Percentiles rank a stretch among this genome's conserved stretches.
These are phyloP conservation scores for Aspergillus sp. DNA, from an alignment of 2,329 filamentous ascomycete genomes.

Conservation along the genomic window DNA sequence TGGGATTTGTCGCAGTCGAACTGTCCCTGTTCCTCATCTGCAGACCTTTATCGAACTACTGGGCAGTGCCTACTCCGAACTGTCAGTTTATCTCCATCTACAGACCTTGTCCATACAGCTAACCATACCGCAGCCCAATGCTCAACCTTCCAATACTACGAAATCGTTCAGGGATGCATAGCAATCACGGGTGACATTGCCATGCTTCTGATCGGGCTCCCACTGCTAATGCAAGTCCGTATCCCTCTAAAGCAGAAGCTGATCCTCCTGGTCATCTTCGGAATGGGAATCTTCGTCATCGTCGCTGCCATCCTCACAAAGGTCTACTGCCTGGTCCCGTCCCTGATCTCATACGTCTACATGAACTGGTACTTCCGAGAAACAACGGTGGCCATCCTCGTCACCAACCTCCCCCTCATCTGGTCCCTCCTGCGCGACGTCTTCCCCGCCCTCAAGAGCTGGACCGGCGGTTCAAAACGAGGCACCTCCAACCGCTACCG, in stretches of 20 bases:
- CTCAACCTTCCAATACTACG: constrained; percentile 45
- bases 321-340: constrained; percentile 47
- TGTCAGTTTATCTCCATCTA: constrained; percentile 22
- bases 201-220: constrained; percentile 46
- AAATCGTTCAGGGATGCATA: constrained; percentile 47
- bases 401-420: constrained; percentile 53
- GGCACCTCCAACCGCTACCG: constrained; percentile 35
- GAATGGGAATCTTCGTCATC: constrained; percentile 49
- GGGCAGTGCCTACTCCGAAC: constrained; percentile 48
- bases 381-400: constrained; percentile 46
- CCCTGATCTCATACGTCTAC: constrained; percentile 43
- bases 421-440: constrained; percentile 53
- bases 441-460: constrained; percentile 45
- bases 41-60: constrained; percentile 51
- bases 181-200: constrained; percentile 46
- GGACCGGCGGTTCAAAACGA: constrained; percentile 39
- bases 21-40: constrained; percentile 53
- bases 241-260: constrained; percentile 45
- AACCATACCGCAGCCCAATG: constrained; percentile 37
- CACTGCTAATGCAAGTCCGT: constrained; percentile 41
- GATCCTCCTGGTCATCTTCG: constrained; percentile 43
- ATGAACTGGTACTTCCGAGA: constrained; percentile 52
- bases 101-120: not conserved
- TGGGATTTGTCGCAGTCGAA: constrained; percentile 51
- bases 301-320: constrained; percentile 51